These are phyloP conservation scores for Pseudogymnoascus sp. DNA, from an alignment of 2,329 filamentous ascomycete genomes.

Conservation along the genomic window DNA sequence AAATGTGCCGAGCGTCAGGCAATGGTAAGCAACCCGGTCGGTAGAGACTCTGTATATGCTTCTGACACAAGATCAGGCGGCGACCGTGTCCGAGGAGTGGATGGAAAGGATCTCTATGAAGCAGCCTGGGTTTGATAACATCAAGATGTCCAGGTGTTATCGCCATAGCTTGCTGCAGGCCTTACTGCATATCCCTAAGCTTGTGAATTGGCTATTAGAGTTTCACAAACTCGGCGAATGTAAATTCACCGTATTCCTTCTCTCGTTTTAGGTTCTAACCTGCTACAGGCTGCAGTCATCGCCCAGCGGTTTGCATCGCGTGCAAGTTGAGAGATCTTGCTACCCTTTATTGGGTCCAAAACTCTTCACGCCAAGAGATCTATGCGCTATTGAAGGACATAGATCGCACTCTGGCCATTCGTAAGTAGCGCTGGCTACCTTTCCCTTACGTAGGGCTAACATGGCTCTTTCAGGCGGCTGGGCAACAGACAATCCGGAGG, in stretches of 20 bases:
- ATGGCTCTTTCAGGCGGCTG: conserved; percentile 20
- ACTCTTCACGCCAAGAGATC: conserved; percentile 2
- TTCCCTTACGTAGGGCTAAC: not conserved
- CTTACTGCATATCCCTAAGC: conserved; percentile 30
- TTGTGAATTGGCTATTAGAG: conserved; percentile 29
- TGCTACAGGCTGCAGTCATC: conserved; percentile 15
- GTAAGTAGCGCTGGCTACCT: conserved; percentile 14
- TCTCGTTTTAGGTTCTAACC: not conserved
- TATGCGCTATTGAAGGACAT: conserved; percentile 14
- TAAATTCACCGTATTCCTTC: conserved; percentile 14
- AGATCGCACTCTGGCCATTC: conserved; percentile 17
- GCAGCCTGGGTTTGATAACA: conserved; percentile 28
- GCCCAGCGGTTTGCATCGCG: conserved; percentile 16
- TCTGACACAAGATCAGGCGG: conserved; percentile 16
- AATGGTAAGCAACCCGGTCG: not conserved
- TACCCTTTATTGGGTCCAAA: conserved; percentile 18
- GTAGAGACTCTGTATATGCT: not conserved
- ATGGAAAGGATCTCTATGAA: conserved; percentile 20
- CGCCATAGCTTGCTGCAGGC: conserved; percentile 30
- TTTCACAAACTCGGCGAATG: conserved; percentile 24
- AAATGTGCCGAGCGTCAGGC: not conserved
- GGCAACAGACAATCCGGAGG: conserved; percentile 17
- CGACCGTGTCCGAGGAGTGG: conserved; percentile 17
- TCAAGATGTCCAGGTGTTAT: conserved; percentile 29
- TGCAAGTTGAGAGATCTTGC: conserved; percentile 17